These are phyloP conservation scores for Mimosa bimucronata DNA, from an alignment of 306 rosid genomes.

Conservation along the genomic window DNA sequence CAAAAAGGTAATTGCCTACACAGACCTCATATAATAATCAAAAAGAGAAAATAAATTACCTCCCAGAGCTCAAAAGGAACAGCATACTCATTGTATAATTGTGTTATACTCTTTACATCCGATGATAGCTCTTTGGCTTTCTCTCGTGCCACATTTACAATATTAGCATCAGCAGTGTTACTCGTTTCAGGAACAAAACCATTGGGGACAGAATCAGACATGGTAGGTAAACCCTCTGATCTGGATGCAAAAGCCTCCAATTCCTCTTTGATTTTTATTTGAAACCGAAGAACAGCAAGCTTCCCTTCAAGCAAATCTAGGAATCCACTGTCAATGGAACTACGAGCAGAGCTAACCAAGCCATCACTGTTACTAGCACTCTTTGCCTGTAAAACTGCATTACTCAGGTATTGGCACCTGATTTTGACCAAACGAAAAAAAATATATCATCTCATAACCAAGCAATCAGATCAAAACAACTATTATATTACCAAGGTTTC, in stretches of 20 bases:
- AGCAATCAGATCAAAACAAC: constrained; percentile 26
- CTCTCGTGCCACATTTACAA: constrained; percentile 52
- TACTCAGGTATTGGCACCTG: constrained; percentile 92
- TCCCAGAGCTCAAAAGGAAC: constrained; percentile 98
- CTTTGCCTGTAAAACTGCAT: constrained; percentile 94
- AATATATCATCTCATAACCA: constrained; percentile 34
- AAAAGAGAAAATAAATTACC: constrained; percentile 55
- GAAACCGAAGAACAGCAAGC: constrained; percentile 97
- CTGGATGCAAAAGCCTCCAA: constrained; percentile 76
- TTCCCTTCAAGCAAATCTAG: constrained; percentile 97
- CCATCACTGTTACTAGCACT: constrained; percentile 72
- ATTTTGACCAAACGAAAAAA: constrained; percentile 40
- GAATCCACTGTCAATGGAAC: constrained; percentile 74
- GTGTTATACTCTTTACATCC: constrained; percentile 86
- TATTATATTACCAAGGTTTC: not conserved
- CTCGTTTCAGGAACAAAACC: constrained; percentile 52
- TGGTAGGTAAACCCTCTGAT: constrained; percentile 58
- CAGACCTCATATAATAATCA: not conserved
- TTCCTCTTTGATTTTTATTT: constrained; percentile 87
- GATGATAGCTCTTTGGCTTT: constrained; percentile 82
- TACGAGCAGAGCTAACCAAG: constrained; percentile 63
- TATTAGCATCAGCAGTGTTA: constrained; percentile 48
- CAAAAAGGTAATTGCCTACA: constrained; percentile 3
- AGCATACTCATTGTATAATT: constrained; percentile 93
- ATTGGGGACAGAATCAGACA: constrained; percentile 57